Base-by-base conservation (phyloP, 306 rosid genomes). In the Gillenia trifoliata region DNA sequence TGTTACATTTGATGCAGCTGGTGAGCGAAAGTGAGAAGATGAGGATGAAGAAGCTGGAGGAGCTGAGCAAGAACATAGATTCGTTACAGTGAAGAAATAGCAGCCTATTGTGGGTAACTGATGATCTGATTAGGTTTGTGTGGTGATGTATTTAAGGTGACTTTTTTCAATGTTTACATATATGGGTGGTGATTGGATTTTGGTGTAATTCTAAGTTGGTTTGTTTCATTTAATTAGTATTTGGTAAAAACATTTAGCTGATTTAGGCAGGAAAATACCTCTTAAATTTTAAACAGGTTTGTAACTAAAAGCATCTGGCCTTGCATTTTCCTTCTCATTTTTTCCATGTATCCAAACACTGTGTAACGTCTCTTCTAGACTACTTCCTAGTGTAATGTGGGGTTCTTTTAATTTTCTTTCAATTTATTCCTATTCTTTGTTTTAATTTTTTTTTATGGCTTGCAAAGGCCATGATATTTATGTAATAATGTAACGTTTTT, bases 21-120 rank as follows among this genome's bases (percentile, higher is more conserved):
- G 80, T 78, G 74, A 43, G 87, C 31, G 97, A 93, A 81, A 93
- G 98, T 75, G 98, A 93, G 89, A 89, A 60, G 81, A 11, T 89
- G 87, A 91, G 98, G 91, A 85, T 93, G 97, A 91, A 91, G 96
- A 93, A 91, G 91, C 92, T 93, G 86, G 98, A 91, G 75, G 98
- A 93, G 82, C 89, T 93, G 84, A 89, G 96, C 92, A 93, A 89
- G 89, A 84, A 87, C 84, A 66, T 91, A 65, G 97, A 93, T 74
- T 83, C 87, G 30, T 79, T 93, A 66, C 83, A 86, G 20, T 89
- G 83, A 82, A 54, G 22, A 34, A 41, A 62, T 68, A 29, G 70
- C 47, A 71, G 75, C 74, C 77, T 66, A 43, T 70, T 70, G 16
- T 31, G 19, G 33, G 33, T 28, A 25, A 28, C 31, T 72, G 88